A percentile compares a stretch with the other conserved stretches of the same genome.
Conservation (phyloP, 2,329 filamentous ascomycete genomes). For the Myriosclerotinia duriaeana region DNA sequence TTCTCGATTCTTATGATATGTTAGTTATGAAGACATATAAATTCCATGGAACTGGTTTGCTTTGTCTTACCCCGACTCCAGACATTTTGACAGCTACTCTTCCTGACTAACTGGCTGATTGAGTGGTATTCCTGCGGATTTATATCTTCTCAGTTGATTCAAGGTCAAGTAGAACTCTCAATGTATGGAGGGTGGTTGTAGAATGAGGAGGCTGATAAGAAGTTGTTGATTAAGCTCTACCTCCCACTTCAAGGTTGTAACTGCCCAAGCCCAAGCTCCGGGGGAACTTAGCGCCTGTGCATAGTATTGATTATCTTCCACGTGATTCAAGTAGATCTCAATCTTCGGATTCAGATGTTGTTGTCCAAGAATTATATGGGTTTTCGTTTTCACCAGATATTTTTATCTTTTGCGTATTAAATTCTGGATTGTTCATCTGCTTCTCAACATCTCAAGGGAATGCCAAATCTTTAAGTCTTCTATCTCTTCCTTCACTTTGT, state of each 20-base stretch:
- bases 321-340: conserved; percentile 13
- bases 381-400: neutral
- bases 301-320: neutral
- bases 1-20: conserved; percentile 77
- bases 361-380: neutral
- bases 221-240: conserved; percentile 21
- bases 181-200: neutral
- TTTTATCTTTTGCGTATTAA: neutral
- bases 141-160: neutral
- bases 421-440: neutral
- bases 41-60: conserved; percentile 23
- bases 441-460: neutral
- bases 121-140: neutral
- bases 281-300: conserved; percentile 3
- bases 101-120: neutral
- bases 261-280: conserved; percentile 19
- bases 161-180: neutral
- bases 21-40: conserved; percentile 26
- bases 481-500: neutral
- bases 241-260: conserved; percentile 24
- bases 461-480: neutral
- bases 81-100: conserved; percentile 47
- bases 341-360: neutral
- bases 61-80: conserved; percentile 49
- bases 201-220: conserved; percentile 22